A percentile compares a stretch with the other conserved stretches of the same genome.
Evolutionary conservation across 1,284 basidiomycete species (phyloP).

Genomic region (Lentinus polychrous): DNA sequence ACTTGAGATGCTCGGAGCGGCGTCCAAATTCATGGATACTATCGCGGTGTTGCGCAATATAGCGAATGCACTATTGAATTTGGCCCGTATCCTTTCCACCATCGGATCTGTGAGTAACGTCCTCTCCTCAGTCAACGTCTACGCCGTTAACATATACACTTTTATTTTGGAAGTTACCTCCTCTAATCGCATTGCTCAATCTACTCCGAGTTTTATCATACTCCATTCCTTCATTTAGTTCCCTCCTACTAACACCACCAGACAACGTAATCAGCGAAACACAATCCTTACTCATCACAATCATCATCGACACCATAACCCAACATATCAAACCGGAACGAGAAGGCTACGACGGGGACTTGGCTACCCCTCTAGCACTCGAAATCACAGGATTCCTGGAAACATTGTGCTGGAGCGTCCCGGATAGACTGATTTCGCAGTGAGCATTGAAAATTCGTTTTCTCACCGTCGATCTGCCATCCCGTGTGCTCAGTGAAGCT

Average conservation of each 20-base stretch:
- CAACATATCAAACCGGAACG: slow-evolving; percentile 23
- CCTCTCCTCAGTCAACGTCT: neutral
- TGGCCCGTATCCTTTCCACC: slow-evolving; percentile 23
- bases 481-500: no score
- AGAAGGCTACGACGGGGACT: slow-evolving; percentile 5
- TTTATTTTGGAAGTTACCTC: slow-evolving; percentile 29
- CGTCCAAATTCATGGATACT: slow-evolving; percentile 2
- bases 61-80: neutral
- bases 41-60: neutral
- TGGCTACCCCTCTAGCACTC: slow-evolving; percentile 22
- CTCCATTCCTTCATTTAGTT: slow-evolving; percentile 42
- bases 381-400: slow-evolving; percentile 46
- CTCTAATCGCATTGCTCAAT: slow-evolving; percentile 45
- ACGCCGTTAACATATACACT: slow-evolving; percentile 1
- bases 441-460: slow-evolving; percentile 20
- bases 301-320: slow-evolving; percentile 37
- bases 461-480: neutral
- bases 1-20: slow-evolving; percentile 28
- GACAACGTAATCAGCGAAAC: slow-evolving; percentile 19
- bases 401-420: slow-evolving; percentile 41
- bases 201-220: slow-evolving; percentile 41
- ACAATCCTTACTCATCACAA: slow-evolving; percentile 29
- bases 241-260: slow-evolving; percentile 26
- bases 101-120: slow-evolving; percentile 34
- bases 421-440: slow-evolving; percentile 38